A percentile compares a stretch with the other conserved stretches of the same genome.
Conservation (phyloP, 345 rosid genomes). For the Euphorbia pulcherrima region DNA sequence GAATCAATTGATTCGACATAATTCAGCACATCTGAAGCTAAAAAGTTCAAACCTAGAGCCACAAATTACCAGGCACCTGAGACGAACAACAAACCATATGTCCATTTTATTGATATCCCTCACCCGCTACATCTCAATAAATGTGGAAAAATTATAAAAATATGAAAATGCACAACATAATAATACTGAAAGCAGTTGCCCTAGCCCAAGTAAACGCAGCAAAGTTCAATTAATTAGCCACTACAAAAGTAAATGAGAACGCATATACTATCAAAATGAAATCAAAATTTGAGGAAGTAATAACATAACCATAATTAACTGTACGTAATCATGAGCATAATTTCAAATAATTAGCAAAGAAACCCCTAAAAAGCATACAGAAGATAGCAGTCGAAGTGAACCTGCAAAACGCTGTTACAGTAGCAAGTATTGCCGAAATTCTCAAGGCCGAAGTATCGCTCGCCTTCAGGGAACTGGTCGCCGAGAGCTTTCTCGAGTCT, state of each 20-base stretch:
- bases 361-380: not conserved
- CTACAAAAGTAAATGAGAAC: not conserved
- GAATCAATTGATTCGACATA: too few relatives aligned
- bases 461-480: slow-evolving; percentile 99
- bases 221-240: not conserved
- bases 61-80: not conserved
- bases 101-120: not conserved
- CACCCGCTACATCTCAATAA: not conserved
- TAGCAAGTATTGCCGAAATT: slow-evolving; percentile 98
- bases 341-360: not conserved
- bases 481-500: slow-evolving; percentile 99
- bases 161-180: not conserved
- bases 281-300: too few relatives aligned
- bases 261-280: too few relatives aligned
- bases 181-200: not conserved
- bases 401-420: slow-evolving; percentile 99
- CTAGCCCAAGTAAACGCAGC: not conserved
- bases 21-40: not conserved
- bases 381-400: too few relatives aligned
- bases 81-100: not conserved
- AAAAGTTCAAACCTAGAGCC: not conserved
- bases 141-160: not conserved
- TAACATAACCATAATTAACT: too few relatives aligned
- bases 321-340: too few relatives aligned
- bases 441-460: slow-evolving; percentile 96